Conservation (phyloP, 805 yeast species). For the Cyberlindnera lachancei region DNA sequence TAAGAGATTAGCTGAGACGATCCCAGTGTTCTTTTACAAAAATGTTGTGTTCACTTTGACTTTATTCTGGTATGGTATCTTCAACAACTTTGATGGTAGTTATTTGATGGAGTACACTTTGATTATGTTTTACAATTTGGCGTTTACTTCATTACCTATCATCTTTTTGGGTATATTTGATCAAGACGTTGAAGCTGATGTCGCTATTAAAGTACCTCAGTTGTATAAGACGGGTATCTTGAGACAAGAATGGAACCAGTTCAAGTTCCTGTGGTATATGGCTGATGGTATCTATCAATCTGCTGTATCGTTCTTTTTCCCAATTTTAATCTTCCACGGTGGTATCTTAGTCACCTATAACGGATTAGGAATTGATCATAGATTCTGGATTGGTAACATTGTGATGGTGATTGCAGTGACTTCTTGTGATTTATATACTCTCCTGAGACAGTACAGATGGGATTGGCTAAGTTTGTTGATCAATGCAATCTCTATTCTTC, state of each 20-base stretch:
- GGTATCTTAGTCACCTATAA: conserved; percentile 38
- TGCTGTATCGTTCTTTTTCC: conserved; percentile 63
- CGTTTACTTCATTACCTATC: conserved; percentile 75
- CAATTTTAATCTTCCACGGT: conserved; percentile 46
- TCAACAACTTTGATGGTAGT: conserved; percentile 69
- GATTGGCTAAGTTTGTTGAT: conserved; percentile 64
- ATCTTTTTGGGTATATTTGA: conserved; percentile 72
- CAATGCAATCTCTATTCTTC: conserved; percentile 47
- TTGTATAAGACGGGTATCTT: conserved; percentile 66
- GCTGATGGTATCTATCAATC: conserved; percentile 73
- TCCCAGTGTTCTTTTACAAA: conserved; percentile 74
- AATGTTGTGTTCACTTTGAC: conserved; percentile 70
- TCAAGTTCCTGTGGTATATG: conserved; percentile 69
- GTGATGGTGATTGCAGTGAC: conserved; percentile 60
- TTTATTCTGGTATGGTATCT: conserved; percentile 74
- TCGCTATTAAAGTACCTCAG: conserved; percentile 67
- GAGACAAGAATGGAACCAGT: conserved; percentile 61
- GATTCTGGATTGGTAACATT: conserved; percentile 63
- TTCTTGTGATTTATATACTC: conserved; percentile 56
- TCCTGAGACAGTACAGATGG: conserved; percentile 72
- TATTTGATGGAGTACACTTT: conserved; percentile 74
- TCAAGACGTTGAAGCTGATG: conserved; percentile 68
- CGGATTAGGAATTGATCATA: conserved; percentile 56
- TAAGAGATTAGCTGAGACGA: conserved; percentile 74
- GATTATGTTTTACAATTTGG: conserved; percentile 74